Evolutionary conservation across 1,139 yeast species (phyloP).

Genomic region (Pichia sp.): DNA sequence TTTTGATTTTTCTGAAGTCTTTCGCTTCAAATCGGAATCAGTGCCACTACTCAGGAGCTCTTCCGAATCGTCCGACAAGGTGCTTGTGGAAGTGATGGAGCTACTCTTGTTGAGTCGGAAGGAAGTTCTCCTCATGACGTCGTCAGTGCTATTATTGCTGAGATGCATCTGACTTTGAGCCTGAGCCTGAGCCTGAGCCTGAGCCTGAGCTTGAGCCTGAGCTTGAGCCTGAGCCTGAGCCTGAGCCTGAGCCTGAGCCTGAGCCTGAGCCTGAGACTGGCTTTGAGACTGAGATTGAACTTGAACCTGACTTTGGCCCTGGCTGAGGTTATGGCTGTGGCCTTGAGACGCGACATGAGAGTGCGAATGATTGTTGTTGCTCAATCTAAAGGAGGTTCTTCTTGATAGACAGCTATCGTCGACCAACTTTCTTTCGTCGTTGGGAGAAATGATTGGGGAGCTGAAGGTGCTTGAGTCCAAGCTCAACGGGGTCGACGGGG

Average conservation of each 20-base stretch:
- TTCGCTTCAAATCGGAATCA: not conserved
- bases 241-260: too few species aligned
- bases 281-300: too few species aligned
- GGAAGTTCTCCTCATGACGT: conserved; percentile 13
- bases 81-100: conserved; percentile 1
- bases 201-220: too few species aligned
- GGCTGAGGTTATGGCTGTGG: not conserved
- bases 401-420: conserved; percentile 9
- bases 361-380: not conserved
- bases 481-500: conserved; percentile 24
- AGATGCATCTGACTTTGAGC: not conserved
- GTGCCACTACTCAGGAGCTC: not conserved
- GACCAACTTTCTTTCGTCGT: conserved; percentile 12
- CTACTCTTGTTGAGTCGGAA: conserved; percentile 15
- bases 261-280: too few species aligned
- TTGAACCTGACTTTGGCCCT: not conserved
- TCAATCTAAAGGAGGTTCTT: conserved; percentile 17
- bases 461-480: conserved; percentile 17
- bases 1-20: conserved; percentile 1
- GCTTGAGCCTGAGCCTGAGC: too few species aligned
- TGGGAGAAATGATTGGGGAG: conserved; percentile 19
- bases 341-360: not conserved
- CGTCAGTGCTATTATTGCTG: conserved; percentile 1
- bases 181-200: not conserved
- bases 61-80: conserved; percentile 14